Percentiles rank a stretch among this genome's conserved stretches.
These are phyloP conservation scores for Globisporangium rhizosaccharum DNA, from an alignment of 352 stramenopile genomes.

Conservation along the genomic window DNA sequence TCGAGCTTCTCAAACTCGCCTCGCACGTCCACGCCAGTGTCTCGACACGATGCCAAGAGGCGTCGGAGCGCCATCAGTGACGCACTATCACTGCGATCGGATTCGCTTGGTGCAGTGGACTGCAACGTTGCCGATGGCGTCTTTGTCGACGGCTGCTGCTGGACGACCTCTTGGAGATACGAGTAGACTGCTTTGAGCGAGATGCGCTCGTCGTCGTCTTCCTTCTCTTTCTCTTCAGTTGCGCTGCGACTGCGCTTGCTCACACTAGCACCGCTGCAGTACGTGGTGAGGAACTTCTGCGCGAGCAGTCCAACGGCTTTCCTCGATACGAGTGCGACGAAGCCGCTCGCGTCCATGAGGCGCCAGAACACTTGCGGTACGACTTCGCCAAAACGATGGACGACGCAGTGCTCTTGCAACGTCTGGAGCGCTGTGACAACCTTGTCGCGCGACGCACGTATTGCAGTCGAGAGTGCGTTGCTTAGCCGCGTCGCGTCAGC, in stretches of 20 bases:
- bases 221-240: constrained; percentile 5
- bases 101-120: neutral
- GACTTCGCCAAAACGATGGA: constrained; percentile 36
- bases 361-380: constrained; percentile 30
- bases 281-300: constrained; percentile 29
- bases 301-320: constrained; percentile 23
- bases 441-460: constrained; percentile 23
- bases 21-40: constrained; percentile 38
- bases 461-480: constrained; percentile 20
- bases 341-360: constrained; percentile 39
- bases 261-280: neutral
- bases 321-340: constrained; percentile 35
- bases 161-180: constrained; percentile 15
- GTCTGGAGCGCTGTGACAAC: constrained; percentile 26
- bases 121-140: neutral
- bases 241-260: neutral
- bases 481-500: constrained; percentile 30
- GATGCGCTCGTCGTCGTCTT: constrained; percentile 10
- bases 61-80: constrained; percentile 4
- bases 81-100: neutral
- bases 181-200: constrained; percentile 24
- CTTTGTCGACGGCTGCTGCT: neutral
- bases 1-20: constrained; percentile 51
- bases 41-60: constrained; percentile 31
- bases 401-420: constrained; percentile 50